Base-by-base conservation (phyloP, 192 early-diverging fungal genomes). In the Oehlia diaphana region DNA sequence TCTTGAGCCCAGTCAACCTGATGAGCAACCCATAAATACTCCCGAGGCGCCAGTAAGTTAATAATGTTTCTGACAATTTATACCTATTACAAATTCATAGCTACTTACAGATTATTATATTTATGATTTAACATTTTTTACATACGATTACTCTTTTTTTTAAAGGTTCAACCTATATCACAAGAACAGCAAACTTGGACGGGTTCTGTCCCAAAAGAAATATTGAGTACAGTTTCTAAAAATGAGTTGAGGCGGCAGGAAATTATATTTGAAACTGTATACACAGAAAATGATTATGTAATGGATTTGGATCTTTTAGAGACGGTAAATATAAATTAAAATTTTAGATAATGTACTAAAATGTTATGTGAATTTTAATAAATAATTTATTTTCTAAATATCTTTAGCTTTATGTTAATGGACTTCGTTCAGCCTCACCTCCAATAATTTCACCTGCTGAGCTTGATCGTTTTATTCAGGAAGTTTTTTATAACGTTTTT, bases 221-320 rank as follows among this genome's bases (percentile, higher is more conserved):
- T 97, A 31, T 81, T 91, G 9, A 91, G 92, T 74, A 88, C 87
- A 0, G 85, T 96, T 9, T 89, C 89, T 28, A 86, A 90, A 70
- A 80, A 90, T 49, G 96, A 96, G 71, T 88, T 92, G 9, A 91
- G 93, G 75, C 87, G 98, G 63, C 98, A 99, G 78, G 98, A 99
- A 85, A 92, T 97, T 21, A 97, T 99, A 71, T 95, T 92, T 81
- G 98, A 99, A 81, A 92, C 97, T 7, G 89, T 96, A 33, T 88
- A 91, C 72, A 97, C 97, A 2, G 98, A 99, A 87, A 88, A 89
- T 21, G 96, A 97, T 81, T 99, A 97, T 80, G 90, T 95, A 23
- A 87, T 89, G 26, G 97, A 99, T 88, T 88, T 99, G 42, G 88
- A 93, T 53, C 89, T 93, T 50, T 87, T 96, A 9, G 89, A 95